Evolutionary conservation across 23 red algal genomes (phyloP).

Genomic region (Gracilaria vermiculophylla): DNA sequence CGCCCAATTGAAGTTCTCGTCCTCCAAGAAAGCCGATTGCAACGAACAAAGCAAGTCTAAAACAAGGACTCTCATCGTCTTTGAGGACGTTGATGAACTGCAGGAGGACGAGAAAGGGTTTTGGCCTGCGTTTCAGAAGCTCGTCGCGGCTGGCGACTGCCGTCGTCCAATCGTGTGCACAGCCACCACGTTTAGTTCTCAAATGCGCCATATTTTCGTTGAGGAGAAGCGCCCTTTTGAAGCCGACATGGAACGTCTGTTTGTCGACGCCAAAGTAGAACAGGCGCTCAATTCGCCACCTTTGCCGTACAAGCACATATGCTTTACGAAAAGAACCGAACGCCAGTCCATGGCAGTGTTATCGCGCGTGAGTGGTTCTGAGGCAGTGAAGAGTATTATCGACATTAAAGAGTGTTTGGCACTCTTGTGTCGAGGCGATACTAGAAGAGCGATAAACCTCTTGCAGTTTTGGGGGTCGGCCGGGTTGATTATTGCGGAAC

Average conservation of each 20-base stretch:
- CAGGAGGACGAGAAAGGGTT: constrained; percentile 77
- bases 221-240: constrained; percentile 4
- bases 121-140: constrained; percentile 53
- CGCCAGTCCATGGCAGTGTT: constrained; percentile 44
- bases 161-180: constrained; percentile 55
- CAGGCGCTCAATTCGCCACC: background rate
- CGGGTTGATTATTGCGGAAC: constrained; percentile 4
- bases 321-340: constrained; percentile 13
- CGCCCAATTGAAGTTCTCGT: background rate
- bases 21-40: background rate
- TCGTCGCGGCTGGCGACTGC: constrained; percentile 21
- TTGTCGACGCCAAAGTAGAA: constrained; percentile 25
- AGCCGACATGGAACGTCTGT: constrained; percentile 26
- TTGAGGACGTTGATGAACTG: constrained; percentile 72
- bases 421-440: constrained; percentile 13
- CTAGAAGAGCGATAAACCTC: constrained; percentile 27
- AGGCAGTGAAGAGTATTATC: background rate
- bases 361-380: constrained; percentile 1
- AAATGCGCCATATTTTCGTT: constrained; percentile 43
- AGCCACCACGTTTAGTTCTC: constrained; percentile 41
- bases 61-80: constrained; percentile 56
- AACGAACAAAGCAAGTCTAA: background rate
- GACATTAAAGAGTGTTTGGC: constrained; percentile 16
- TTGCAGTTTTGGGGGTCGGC: constrained; percentile 54
- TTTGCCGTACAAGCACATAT: constrained; percentile 26